Conservation (phyloP, 2,329 filamentous ascomycete species). For the Colletotrichum sp. region DNA sequence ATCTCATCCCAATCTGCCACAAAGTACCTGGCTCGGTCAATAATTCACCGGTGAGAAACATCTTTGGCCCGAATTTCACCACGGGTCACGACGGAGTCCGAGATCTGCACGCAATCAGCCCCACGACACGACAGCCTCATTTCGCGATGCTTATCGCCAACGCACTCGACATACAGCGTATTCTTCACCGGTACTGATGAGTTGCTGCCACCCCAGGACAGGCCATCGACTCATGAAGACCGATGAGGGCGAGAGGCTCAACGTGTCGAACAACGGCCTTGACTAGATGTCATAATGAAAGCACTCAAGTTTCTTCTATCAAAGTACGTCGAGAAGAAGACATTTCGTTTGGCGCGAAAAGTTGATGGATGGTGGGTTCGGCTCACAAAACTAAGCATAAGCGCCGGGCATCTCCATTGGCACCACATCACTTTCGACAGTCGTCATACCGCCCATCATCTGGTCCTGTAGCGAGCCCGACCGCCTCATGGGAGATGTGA, state of each 20-base stretch:
- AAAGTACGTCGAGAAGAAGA: not conserved
- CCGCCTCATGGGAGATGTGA: not conserved
- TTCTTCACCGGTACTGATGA: not conserved
- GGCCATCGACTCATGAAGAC: not conserved
- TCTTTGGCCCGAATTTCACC: not conserved
- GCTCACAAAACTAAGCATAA: not conserved
- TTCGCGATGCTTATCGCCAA: not conserved
- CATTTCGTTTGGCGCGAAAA: not conserved
- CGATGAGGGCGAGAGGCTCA: not conserved
- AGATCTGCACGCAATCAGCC: not conserved
- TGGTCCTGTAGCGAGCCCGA: not conserved
- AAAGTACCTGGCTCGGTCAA: not conserved
- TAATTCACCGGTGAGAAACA: not conserved
- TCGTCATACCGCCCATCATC: not conserved
- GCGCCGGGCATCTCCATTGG: not conserved
- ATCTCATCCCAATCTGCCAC: not conserved
- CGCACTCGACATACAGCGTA: not conserved
- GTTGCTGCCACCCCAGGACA: not conserved
- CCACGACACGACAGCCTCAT: not conserved
- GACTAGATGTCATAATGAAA: not conserved
- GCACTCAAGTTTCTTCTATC: not conserved
- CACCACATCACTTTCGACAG: not conserved
- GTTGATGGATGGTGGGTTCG: not conserved
- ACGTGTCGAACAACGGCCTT: not conserved
- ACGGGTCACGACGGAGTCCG: not conserved